Evolutionary conservation across 768 basidiomycete species (phyloP), one percentile per base, ranked within the genome.

Genomic region (Lyophyllum shimeji): DNA sequence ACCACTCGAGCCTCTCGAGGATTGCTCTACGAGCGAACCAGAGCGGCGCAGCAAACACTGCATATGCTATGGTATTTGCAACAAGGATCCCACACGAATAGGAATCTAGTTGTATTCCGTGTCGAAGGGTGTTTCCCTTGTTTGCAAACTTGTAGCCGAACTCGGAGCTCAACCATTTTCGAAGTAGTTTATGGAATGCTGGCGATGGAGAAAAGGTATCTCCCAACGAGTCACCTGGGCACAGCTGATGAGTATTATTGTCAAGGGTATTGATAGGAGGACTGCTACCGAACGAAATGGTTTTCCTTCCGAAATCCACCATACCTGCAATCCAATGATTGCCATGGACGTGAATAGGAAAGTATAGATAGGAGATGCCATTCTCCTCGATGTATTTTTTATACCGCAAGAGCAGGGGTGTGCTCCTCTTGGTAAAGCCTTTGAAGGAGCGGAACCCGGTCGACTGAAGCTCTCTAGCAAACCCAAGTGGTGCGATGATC

Each of bases 241-340:
- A n/a, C n/a, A n/a, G n/a, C n/a, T n/a, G n/a, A n/a, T n/a, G n/a
- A n/a, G n/a, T n/a, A n/a, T n/a, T n/a, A n/a, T n/a, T n/a, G n/a
- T n/a, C n/a, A n/a, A n/a, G n/a, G n/a, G n/a, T n/a, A n/a, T n/a
- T n/a, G n/a, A n/a, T n/a, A n/a, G n/a, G n/a, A n/a, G n/a, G n/a
- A n/a, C n/a, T n/a, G n/a, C n/a, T n/a, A n/a, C n/a, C n/a, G n/a
- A n/a, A n/a, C n/a, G n/a, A n/a, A n/a, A n/a, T n/a, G n/a, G n/a
- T n/a, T n/a, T n/a, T n/a, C n/a, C n/a, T n/a, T n/a, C n/a, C n/a
- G n/a, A 64, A 62, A 52, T 64, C 53, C 23, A 64, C 53, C 1
- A 50, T 2, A 4, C 61, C 56, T 18, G 53, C 53, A 51, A 66
- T 64, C 65, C 65, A 66, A 34, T 66, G 65, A 48, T 66, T 66